phyloP scores from a whole-genome alignment of 1,139 yeast species.

The Candida sojae region DNA sequence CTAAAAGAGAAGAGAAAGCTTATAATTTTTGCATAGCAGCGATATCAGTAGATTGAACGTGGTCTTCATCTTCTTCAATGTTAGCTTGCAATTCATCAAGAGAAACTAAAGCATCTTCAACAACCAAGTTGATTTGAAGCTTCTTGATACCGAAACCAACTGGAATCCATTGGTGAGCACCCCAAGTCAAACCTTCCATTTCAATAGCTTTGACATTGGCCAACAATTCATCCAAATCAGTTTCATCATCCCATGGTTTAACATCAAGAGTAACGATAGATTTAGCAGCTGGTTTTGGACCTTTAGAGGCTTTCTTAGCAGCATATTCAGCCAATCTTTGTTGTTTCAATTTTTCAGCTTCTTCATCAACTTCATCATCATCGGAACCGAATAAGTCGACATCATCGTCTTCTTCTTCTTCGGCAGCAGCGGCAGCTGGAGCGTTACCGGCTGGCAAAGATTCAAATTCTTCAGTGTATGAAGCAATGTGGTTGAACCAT shows the following conservation, averaged over 20 bases:
- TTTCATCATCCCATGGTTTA: slow-evolving; percentile 99
- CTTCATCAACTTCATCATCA: slow-evolving; percentile 94
- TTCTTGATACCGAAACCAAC: slow-evolving; percentile 99
- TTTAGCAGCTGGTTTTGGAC: slow-evolving; percentile 98
- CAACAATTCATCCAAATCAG: slow-evolving; percentile 85
- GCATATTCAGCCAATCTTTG: slow-evolving; percentile 97
- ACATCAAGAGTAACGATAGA: slow-evolving; percentile 95
- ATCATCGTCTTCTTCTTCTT: slow-evolving; percentile 80
- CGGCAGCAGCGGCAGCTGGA: slow-evolving; percentile 53
- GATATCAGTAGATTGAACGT: slow-evolving; percentile 96
- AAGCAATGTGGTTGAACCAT: slow-evolving; percentile 98
- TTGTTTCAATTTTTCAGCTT: slow-evolving; percentile 94
- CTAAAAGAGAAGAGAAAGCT: slow-evolving; percentile 17
- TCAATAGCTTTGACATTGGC: slow-evolving; percentile 82
- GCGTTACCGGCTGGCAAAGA: slow-evolving; percentile 77
- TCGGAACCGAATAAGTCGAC: slow-evolving; percentile 95
- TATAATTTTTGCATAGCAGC: slow-evolving; percentile 98
- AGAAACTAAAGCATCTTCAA: slow-evolving; percentile 96
- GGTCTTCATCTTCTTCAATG: slow-evolving; percentile 97
- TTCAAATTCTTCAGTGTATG: slow-evolving; percentile 82
- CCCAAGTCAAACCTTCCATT: slow-evolving; percentile 96
- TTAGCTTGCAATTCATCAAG: slow-evolving; percentile 81
- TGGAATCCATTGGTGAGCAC: slow-evolving; percentile 95
- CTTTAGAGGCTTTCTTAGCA: slow-evolving; percentile 96
- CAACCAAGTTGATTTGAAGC: slow-evolving; percentile 97